A percentile compares a stretch with the other conserved stretches of the same genome.
These are phyloP conservation scores for Penicillium egyptiacum DNA, from an alignment of 495 filamentous ascomycete species.

Conservation along the genomic window DNA sequence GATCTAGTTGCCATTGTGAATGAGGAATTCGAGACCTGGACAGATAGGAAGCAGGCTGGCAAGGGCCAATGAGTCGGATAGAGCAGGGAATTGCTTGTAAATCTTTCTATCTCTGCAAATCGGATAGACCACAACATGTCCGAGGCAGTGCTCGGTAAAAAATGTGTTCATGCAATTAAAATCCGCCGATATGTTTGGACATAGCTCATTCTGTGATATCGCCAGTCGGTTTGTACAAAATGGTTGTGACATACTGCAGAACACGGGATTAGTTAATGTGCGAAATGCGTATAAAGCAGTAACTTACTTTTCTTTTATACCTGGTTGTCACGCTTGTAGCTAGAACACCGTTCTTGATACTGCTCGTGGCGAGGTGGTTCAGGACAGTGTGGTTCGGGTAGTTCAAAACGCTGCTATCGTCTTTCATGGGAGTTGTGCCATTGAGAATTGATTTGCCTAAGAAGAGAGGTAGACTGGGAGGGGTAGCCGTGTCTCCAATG, in stretches of 20 bases:
- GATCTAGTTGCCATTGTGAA: not conserved
- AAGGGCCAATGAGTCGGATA: not conserved
- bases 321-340: constrained; percentile 96
- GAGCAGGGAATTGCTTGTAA: not conserved
- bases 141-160: constrained; percentile 8
- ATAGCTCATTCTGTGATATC: constrained; percentile 38
- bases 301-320: constrained; percentile 87
- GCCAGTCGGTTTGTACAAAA: constrained; percentile 90
- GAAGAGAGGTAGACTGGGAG: constrained; percentile 86
- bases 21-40: not conserved
- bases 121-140: not conserved
- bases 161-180: constrained; percentile 13
- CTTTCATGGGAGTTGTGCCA: constrained; percentile 84
- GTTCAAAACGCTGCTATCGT: constrained; percentile 92
- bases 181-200: constrained; percentile 1
- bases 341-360: constrained; percentile 92
- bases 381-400: constrained; percentile 97
- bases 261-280: constrained; percentile 16
- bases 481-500: constrained; percentile 72
- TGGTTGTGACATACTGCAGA: constrained; percentile 88
- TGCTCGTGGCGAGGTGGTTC: constrained; percentile 97
- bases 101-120: not conserved
- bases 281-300: not conserved
- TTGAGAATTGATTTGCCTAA: constrained; percentile 94
- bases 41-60: not conserved